A percentile compares a stretch with the other conserved stretches of the same genome.
Conservation (phyloP, 306 rosid species). For the Spatholobus suberectus region DNA sequence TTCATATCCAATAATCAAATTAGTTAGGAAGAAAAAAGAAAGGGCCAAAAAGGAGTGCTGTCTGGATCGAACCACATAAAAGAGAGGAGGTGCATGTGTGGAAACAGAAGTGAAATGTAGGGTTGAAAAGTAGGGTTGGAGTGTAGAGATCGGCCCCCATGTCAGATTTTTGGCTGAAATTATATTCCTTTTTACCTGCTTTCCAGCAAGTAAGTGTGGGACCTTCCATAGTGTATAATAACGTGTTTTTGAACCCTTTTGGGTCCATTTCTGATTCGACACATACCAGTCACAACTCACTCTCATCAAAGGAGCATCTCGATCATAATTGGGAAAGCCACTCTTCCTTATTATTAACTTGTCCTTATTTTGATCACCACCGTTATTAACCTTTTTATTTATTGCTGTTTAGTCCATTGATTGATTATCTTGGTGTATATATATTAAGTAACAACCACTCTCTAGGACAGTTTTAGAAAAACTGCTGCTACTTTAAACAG, state of each 20-base stretch:
- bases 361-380: constrained; percentile 13
- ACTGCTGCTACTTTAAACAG: background rate
- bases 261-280: constrained; percentile 57
- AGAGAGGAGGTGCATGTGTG: constrained; percentile 29
- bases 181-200: constrained; percentile 52
- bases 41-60: background rate
- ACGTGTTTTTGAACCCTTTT: background rate
- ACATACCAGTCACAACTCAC: constrained; percentile 30
- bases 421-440: background rate
- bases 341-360: background rate
- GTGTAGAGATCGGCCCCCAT: background rate
- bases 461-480: background rate
- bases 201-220: constrained; percentile 58
- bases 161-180: constrained; percentile 38
- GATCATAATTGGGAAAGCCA: constrained; percentile 31
- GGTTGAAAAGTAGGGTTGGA: constrained; percentile 1
- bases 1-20: background rate
- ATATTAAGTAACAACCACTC: constrained; percentile 17
- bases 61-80: background rate
- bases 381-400: background rate
- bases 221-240: background rate
- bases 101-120: too few relatives aligned
- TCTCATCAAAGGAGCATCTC: background rate
- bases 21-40: background rate
- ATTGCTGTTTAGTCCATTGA: constrained; percentile 18